Base-by-base conservation (phyloP, 2,329 filamentous ascomycete genomes). In the Penicillium occitanis region DNA sequence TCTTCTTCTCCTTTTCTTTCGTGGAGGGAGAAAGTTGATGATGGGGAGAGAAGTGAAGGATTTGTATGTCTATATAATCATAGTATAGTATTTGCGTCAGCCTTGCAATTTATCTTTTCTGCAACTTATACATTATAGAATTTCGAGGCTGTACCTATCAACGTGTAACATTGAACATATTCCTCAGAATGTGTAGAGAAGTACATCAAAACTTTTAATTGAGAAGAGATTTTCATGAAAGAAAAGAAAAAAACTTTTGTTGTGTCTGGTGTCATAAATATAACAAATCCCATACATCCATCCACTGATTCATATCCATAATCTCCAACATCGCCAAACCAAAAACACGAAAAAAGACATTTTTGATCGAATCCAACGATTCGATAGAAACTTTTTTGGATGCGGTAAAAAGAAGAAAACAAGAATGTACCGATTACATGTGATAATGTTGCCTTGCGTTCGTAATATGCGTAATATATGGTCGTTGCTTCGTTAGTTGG, bases 401-500 rank as follows among this genome's bases (percentile, higher is more conserved):
- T 42, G 14, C 17, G 25, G 8, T 17, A 7, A 11, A 33, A 33
- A 17, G 8, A 46, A 1, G 8, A 4, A 13, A 33, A 53, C 50
- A 33, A n/a, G 17, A 33, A 33, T 53, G 50, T 53, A 33, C 50
- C 28, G 7, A 30, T 28, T 35, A 55, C 48, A 63, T 30, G 46
- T 59, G 48, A 57, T 14, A 35, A 19, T 53, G 50, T 51, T 30
- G 28, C 28, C 50, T 51, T 53, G 50, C 28, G 50, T 53, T 53
- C 50, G 28, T 53, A 53, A 53, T 28, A 30, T 53, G 14, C 50
- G 28, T 53, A 17, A 53, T 53, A 53, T 53, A n/a, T 58, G 11
- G 55, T 58, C 55, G 33, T 58, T 58, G 55, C 46, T 61, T 61
- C 42, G 61, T 42, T 46, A 57, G 22, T 25, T 25, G 22, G 22